Conservation (phyloP, 768 basidiomycete genomes). For the Mycena chlorophos region DNA sequence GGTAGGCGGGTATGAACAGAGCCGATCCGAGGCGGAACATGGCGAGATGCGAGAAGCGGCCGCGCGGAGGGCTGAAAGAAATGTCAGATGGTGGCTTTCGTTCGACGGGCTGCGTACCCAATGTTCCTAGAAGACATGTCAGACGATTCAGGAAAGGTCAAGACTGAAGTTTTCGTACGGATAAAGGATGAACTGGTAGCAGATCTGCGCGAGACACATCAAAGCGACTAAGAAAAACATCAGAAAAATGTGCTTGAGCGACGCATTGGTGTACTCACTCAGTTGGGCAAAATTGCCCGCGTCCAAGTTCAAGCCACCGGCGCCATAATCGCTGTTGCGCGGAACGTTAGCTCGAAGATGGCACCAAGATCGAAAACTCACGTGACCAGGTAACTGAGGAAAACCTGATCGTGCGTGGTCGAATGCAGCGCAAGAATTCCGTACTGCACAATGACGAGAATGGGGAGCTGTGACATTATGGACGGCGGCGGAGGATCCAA, state of each 20-base stretch:
- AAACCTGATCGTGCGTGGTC: slow-evolving; percentile 88
- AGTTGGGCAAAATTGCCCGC: slow-evolving; percentile 92
- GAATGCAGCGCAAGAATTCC: slow-evolving; percentile 85
- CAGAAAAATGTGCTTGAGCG: not conserved
- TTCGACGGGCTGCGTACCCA: slow-evolving; percentile 41
- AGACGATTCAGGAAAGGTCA: slow-evolving; percentile 1
- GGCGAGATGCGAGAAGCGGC: slow-evolving; percentile 78
- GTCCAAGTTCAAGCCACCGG: slow-evolving; percentile 89
- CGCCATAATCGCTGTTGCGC: slow-evolving; percentile 62
- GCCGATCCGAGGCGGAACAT: too few relatives aligned
- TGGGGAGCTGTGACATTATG: slow-evolving; percentile 71
- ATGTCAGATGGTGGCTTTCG: not conserved
- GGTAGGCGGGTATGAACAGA: too few relatives aligned
- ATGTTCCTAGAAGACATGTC: slow-evolving; percentile 51
- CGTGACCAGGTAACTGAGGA: slow-evolving; percentile 91
- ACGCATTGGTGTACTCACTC: slow-evolving; percentile 48
- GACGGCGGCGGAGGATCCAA: slow-evolving; percentile 58
- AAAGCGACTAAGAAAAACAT: slow-evolving; percentile 59
- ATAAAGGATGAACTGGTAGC: slow-evolving; percentile 89
- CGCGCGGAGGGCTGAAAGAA: slow-evolving; percentile 64
- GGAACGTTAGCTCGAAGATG: not conserved
- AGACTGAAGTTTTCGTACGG: slow-evolving; percentile 58
- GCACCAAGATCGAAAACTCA: slow-evolving; percentile 38
- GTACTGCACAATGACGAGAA: slow-evolving; percentile 87
- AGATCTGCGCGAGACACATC: slow-evolving; percentile 93